These are phyloP conservation scores for Elsinoe perseae DNA, from an alignment of 2,329 filamentous ascomycete species.

Conservation along the genomic window DNA sequence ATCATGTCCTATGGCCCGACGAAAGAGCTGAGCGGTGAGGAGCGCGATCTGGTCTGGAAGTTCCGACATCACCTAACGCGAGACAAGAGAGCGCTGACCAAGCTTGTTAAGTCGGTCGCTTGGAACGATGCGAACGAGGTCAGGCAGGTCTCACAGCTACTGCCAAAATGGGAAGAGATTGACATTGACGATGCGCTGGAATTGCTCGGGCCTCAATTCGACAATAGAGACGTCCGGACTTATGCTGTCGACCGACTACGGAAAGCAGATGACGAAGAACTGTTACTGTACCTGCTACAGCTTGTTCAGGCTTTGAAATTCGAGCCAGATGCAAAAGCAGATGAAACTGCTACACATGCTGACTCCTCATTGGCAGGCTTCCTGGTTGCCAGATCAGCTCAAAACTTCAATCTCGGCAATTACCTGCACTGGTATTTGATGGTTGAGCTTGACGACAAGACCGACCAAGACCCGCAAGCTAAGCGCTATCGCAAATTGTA, in stretches of 20 bases:
- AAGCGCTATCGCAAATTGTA: conserved; percentile 76
- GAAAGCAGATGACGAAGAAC: conserved; percentile 86
- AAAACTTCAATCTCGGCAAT: conserved; percentile 85
- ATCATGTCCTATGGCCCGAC: conserved; percentile 92
- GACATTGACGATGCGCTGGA: conserved; percentile 95
- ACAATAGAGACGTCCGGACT: conserved; percentile 77
- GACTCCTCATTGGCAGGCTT: conserved; percentile 86
- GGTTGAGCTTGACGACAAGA: conserved; percentile 86
- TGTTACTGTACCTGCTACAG: conserved; percentile 85
- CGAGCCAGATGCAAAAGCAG: conserved; percentile 60
- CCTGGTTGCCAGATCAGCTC: conserved; percentile 76
- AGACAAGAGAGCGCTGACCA: conserved; percentile 80
- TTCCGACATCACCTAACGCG: conserved; percentile 90
- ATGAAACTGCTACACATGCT: conserved; percentile 43
- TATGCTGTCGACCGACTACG: conserved; percentile 88
- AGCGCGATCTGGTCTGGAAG: conserved; percentile 95
- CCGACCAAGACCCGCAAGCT: conserved; percentile 37
- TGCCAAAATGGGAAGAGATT: conserved; percentile 92
- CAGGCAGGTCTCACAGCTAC: conserved; percentile 78
- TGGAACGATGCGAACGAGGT: conserved; percentile 83
- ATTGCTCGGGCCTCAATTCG: conserved; percentile 83
- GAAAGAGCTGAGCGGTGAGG: conserved; percentile 76
- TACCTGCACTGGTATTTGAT: conserved; percentile 98
- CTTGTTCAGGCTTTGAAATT: conserved; percentile 95
- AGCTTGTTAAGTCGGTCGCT: conserved; percentile 95